Conservation (phyloP, 306 rosid species). For the Lithocarpus polystachyus region DNA sequence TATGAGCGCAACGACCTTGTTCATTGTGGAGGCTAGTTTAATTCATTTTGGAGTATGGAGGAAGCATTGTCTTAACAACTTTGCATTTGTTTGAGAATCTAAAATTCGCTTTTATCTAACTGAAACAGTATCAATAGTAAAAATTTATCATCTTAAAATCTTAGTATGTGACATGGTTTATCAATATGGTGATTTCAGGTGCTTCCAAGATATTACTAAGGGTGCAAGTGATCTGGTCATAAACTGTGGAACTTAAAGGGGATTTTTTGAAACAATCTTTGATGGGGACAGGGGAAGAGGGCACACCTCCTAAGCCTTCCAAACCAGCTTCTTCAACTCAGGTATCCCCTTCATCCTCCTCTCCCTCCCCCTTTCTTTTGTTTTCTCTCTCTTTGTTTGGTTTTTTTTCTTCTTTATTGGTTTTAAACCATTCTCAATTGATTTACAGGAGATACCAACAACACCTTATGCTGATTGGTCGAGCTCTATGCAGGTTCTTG, state of each 20-base stretch:
- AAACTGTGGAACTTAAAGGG: constrained; percentile 20
- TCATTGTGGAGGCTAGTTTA: constrained; percentile 2
- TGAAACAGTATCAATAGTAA: neutral
- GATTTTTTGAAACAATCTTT: constrained; percentile 20
- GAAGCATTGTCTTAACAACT: neutral
- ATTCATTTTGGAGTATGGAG: neutral
- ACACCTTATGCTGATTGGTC: constrained; percentile 95
- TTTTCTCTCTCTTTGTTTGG: neutral
- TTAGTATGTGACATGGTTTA: constrained; percentile 10
- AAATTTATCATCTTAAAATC: neutral
- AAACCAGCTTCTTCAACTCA: constrained; percentile 61
- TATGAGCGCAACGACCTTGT: neutral
- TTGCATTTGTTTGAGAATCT: constrained; percentile 17
- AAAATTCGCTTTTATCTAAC: neutral
- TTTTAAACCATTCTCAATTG: neutral
- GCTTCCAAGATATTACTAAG: constrained; percentile 25
- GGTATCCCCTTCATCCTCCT: constrained; percentile 33
- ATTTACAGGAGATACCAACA: constrained; percentile 58
- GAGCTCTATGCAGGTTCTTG: constrained; percentile 80
- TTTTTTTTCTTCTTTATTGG: neutral
- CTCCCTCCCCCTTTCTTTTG: neutral
- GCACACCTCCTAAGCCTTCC: constrained; percentile 68
- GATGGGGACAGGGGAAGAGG: constrained; percentile 97
- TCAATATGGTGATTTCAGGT: constrained; percentile 24
- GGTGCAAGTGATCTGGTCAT: constrained; percentile 15